Conservation (phyloP, 306 rosid species). For the Inga laurina region DNA sequence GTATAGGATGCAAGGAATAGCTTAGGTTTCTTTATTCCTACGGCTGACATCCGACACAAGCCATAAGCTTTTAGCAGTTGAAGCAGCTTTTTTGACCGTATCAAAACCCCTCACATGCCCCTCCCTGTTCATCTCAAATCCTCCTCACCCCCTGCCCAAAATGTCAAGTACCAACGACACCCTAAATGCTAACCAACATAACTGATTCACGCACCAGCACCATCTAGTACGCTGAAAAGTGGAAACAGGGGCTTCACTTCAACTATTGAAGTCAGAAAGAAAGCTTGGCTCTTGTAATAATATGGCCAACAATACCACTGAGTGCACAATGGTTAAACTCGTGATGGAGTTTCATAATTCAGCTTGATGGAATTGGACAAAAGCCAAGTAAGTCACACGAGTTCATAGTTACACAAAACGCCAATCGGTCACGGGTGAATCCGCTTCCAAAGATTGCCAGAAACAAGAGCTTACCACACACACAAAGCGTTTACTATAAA, state of each 20-base stretch:
- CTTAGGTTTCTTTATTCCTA: slow-evolving; percentile 16
- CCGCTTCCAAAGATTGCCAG: neutral
- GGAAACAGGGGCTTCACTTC: neutral
- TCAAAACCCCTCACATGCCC: neutral
- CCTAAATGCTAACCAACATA: neutral
- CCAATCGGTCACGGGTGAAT: neutral
- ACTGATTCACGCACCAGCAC: neutral
- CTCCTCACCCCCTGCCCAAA: neutral
- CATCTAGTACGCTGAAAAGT: neutral
- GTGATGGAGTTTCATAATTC: too few species aligned
- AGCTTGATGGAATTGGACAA: neutral
- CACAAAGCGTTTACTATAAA: neutral
- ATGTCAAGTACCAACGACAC: neutral
- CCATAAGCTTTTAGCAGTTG: neutral
- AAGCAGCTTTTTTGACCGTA: slow-evolving; percentile 25
- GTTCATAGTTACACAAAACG: neutral
- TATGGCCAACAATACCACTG: neutral
- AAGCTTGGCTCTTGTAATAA: neutral
- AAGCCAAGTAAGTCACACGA: neutral
- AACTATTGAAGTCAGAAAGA: neutral
- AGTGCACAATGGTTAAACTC: too few species aligned
- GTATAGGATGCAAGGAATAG: neutral
- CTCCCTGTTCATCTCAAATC: neutral
- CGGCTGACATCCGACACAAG: slow-evolving; percentile 23
- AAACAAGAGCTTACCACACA: neutral